Evolutionary conservation across 1,284 basidiomycete genomes (phyloP).

Genomic region (Laetiporus sulphureus): DNA sequence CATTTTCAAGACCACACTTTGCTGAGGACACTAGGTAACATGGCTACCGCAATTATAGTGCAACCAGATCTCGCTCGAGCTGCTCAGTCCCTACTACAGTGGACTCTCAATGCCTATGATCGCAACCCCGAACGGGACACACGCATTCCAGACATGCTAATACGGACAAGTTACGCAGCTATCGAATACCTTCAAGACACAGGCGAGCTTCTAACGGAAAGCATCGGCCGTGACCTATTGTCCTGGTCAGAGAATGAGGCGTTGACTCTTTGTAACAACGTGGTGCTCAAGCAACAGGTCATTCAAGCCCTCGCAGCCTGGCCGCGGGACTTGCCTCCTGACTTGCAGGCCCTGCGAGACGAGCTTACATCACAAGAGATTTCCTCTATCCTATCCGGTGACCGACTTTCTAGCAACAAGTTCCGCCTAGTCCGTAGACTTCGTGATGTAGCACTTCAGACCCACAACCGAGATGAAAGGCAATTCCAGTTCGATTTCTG

Average conservation of each 20-base stretch:
- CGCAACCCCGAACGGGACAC: conserved; percentile 33
- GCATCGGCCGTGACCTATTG: conserved; percentile 41
- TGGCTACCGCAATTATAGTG: conserved; percentile 57
- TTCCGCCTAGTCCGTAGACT: conserved; percentile 68
- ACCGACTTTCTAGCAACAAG: conserved; percentile 57
- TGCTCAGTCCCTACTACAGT: conserved; percentile 72
- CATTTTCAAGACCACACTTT: conserved; percentile 55
- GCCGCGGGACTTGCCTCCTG: conserved; percentile 51
- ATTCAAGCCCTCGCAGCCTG: conserved; percentile 60
- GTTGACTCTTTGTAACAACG: conserved; percentile 32
- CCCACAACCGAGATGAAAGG: conserved; percentile 17
- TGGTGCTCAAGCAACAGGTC: conserved; percentile 37
- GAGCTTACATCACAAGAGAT: conserved; percentile 40
- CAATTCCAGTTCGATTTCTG: conserved; percentile 70
- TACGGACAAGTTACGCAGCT: conserved; percentile 54
- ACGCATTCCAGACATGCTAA: conserved; percentile 57
- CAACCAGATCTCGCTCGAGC: conserved; percentile 64
- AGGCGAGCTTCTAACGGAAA: conserved; percentile 22
- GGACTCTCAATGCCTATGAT: conserved; percentile 57
- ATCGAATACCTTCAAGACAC: conserved; percentile 40
- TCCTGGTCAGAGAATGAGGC: conserved; percentile 60
- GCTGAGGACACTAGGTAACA: conserved; percentile 62
- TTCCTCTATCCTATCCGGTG: conserved; percentile 48
- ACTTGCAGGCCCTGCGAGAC: conserved; percentile 37
- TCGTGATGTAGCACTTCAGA: conserved; percentile 38